Evolutionary conservation across 768 basidiomycete genomes (phyloP).

Genomic region (Suillus hirtellus): DNA sequence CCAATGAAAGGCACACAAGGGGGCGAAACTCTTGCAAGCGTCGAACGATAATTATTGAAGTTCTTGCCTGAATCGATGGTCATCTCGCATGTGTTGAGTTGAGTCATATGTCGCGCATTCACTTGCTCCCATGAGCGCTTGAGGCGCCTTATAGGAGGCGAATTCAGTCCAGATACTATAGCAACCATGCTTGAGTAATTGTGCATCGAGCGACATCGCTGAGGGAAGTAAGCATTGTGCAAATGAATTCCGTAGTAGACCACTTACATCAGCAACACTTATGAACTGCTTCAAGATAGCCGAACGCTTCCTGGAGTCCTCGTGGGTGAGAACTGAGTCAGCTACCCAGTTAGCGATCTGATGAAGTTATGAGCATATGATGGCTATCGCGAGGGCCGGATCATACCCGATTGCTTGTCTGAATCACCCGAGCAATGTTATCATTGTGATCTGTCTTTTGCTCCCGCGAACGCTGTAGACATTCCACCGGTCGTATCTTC

Average conservation of each 20-base stretch:
- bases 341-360: conserved; percentile 95
- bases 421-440: conserved; percentile 86
- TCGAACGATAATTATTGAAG: conserved; percentile 87
- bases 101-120: conserved; percentile 67
- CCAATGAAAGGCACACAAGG: conserved; percentile 98
- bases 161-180: conserved; percentile 91
- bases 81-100: conserved; percentile 80
- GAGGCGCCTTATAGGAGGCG: conserved; percentile 87
- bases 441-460: conserved; percentile 72
- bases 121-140: conserved; percentile 95
- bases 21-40: conserved; percentile 79
- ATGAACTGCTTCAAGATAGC: conserved; percentile 87
- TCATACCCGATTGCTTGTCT: conserved; percentile 81
- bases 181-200: conserved; percentile 99
- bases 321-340: conserved; percentile 74
- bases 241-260: not conserved
- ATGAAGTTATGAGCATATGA: conserved; percentile 9
- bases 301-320: conserved; percentile 84
- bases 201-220: conserved; percentile 88
- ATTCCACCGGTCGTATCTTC: conserved; percentile 88
- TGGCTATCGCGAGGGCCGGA: not conserved
- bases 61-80: conserved; percentile 93
- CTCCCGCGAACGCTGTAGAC: conserved; percentile 80
- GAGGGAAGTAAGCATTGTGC: conserved; percentile 16
- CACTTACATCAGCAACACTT: conserved; percentile 82